These are phyloP conservation scores for Pezicula carpinea DNA, from an alignment of 2,329 filamentous ascomycete species.

Conservation along the genomic window DNA sequence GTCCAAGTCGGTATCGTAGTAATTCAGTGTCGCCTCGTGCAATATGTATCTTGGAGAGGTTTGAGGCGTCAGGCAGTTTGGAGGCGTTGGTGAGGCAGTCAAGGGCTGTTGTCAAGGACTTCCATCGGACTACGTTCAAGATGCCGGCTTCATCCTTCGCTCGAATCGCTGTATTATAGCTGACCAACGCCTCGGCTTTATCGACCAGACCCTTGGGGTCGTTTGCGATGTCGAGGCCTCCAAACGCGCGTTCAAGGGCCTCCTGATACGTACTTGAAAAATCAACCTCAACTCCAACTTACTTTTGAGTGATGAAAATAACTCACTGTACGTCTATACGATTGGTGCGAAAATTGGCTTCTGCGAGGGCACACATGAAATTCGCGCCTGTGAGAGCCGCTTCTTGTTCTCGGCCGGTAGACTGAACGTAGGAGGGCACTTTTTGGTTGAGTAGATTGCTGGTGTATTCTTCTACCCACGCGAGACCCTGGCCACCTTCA, in stretches of 20 bases:
- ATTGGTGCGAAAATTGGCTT: slow-evolving; percentile 49
- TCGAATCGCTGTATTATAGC: slow-evolving; percentile 39
- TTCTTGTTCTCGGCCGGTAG: slow-evolving; percentile 41
- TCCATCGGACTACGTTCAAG: slow-evolving; percentile 41
- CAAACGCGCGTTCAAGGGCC: slow-evolving; percentile 34
- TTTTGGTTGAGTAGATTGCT: slow-evolving; percentile 46
- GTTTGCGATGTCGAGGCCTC: slow-evolving; percentile 36
- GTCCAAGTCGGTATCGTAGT: slow-evolving; percentile 45
- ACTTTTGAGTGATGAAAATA: slow-evolving; percentile 8
- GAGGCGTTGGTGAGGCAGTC: slow-evolving; percentile 44
- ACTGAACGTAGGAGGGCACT: slow-evolving; percentile 45
- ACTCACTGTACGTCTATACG: slow-evolving; percentile 42
- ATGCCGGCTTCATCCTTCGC: slow-evolving; percentile 28
- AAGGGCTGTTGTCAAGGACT: slow-evolving; percentile 45
- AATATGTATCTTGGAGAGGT: slow-evolving; percentile 47
- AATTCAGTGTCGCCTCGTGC: slow-evolving; percentile 52
- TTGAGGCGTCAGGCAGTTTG: slow-evolving; percentile 44
- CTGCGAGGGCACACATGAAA: slow-evolving; percentile 51
- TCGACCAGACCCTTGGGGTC: slow-evolving; percentile 43
- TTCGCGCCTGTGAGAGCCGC: slow-evolving; percentile 49
- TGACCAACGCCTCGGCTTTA: slow-evolving; percentile 51
- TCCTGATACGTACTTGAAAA: background rate
- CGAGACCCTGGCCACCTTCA: slow-evolving; percentile 38
- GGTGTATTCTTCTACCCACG: slow-evolving; percentile 55
- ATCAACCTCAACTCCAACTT: background rate